These are phyloP conservation scores for Hymenoscyphus repandus DNA, from an alignment of 2,329 filamentous ascomycete species.

Conservation along the genomic window DNA sequence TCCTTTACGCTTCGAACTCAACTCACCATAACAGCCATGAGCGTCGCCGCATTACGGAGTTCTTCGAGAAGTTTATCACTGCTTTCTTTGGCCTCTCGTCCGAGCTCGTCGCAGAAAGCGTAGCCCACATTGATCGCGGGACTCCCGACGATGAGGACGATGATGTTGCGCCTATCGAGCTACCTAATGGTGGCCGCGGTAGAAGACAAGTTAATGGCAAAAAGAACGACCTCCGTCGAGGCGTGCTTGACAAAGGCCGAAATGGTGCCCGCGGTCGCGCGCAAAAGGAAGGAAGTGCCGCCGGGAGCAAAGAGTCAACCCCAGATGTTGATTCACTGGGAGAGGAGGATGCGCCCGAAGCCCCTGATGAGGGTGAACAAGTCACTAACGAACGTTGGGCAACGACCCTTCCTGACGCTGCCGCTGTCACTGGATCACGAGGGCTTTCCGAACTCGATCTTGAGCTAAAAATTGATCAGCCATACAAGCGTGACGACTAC, in stretches of 20 bases:
- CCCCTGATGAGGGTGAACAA: conserved; percentile 57
- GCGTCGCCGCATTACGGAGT: conserved; percentile 67
- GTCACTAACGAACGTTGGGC: conserved; percentile 61
- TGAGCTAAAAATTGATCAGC: conserved; percentile 69
- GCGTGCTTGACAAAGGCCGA: conserved; percentile 74
- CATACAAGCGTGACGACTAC: conserved; percentile 74
- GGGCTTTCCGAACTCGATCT: conserved; percentile 50
- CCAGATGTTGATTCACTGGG: conserved; percentile 74
- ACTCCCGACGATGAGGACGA: conserved; percentile 68
- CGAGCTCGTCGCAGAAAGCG: conserved; percentile 60
- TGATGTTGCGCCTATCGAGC: conserved; percentile 62
- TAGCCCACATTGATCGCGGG: conserved; percentile 64
- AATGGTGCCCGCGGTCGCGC: conserved; percentile 64
- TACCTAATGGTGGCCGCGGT: conserved; percentile 62
- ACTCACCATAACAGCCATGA: conserved; percentile 67
- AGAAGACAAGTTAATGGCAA: conserved; percentile 60
- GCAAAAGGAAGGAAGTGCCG: conserved; percentile 77
- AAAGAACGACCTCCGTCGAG: conserved; percentile 76
- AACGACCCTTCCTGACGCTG: conserved; percentile 53
- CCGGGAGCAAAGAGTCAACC: conserved; percentile 81
- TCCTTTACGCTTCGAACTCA: conserved; percentile 61
- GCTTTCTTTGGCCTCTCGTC: conserved; percentile 72
- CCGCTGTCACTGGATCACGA: conserved; percentile 49
- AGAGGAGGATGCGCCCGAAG: conserved; percentile 69
- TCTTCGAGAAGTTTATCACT: conserved; percentile 71